phyloP scores from a whole-genome alignment of 345 rosid species.

The Citrus trifoliata region DNA sequence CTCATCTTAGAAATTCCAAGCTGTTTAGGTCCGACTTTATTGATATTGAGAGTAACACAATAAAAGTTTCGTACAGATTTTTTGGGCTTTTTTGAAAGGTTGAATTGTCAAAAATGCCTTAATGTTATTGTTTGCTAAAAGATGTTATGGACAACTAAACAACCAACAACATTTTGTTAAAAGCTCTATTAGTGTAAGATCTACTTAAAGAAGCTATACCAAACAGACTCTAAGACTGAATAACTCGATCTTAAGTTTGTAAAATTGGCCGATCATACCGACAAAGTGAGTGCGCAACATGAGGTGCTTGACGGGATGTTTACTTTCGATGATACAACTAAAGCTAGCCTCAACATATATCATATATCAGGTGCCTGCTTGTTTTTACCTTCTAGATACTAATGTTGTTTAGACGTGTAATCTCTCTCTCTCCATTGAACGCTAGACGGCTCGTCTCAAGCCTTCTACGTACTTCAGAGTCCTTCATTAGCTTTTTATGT shows the following conservation, averaged over 20 bases:
- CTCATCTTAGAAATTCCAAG: too few species aligned
- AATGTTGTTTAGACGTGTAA: background rate
- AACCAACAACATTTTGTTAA: background rate
- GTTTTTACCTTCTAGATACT: background rate
- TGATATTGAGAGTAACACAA: too few species aligned
- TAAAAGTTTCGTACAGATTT: too few species aligned
- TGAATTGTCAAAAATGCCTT: background rate
- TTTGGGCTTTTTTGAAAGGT: background rate
- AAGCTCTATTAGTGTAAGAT: conserved; percentile 48
- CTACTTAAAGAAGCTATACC: background rate
- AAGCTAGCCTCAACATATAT: conserved; percentile 73
- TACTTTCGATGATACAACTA: conserved; percentile 82
- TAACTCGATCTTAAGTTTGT: too few species aligned
- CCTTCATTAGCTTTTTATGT: background rate
- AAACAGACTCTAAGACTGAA: background rate
- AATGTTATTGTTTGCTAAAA: background rate
- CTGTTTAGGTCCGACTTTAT: too few species aligned
- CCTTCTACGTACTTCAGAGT: background rate
- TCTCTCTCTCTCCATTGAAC: background rate
- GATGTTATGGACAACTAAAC: background rate
- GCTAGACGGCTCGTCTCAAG: background rate
- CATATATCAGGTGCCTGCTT: conserved; percentile 71
- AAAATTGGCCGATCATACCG: conserved; percentile 74
- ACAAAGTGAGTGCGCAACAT: conserved; percentile 72
- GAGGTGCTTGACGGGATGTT: conserved; percentile 81